Evolutionary conservation across 257 asterid genomes (phyloP).

Genomic region (Striga asiatica): DNA sequence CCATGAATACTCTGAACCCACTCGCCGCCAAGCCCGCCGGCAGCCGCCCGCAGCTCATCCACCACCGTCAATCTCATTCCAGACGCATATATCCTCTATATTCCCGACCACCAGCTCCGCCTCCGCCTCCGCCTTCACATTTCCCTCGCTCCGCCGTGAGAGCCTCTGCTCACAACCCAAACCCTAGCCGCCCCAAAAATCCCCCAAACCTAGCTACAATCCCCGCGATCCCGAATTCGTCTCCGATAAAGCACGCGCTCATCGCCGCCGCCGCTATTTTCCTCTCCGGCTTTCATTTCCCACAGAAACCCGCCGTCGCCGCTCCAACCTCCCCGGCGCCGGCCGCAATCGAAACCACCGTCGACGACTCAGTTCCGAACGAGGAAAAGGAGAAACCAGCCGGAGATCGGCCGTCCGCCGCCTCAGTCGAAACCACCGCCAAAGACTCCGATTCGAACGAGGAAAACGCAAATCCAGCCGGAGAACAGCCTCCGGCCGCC

Average conservation of each 20-base stretch:
- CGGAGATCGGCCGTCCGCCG: too few species aligned
- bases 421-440: too few species aligned
- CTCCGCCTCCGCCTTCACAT: constrained; percentile 9
- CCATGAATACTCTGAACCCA: constrained; percentile 21
- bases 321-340: too few species aligned
- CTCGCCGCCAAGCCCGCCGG: constrained; percentile 13
- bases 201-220: background rate
- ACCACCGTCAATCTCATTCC: constrained; percentile 16
- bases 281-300: constrained; percentile 16
- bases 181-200: background rate
- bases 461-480: too few species aligned
- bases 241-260: constrained; percentile 18
- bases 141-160: constrained; percentile 7
- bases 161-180: constrained; percentile 17
- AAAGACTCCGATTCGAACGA: too few species aligned
- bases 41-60: constrained; percentile 2
- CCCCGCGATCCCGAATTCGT: background rate
- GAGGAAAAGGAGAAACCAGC: too few species aligned
- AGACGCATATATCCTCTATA: constrained; percentile 15
- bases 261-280: constrained; percentile 27
- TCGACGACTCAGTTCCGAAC: too few species aligned
- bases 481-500: too few species aligned
- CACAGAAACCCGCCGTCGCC: constrained; percentile 13
- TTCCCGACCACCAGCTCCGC: constrained; percentile 12
- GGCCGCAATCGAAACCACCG: too few species aligned